Base-by-base conservation (phyloP, 371 early-diverging fungal species). In the Mucor irregularis region DNA sequence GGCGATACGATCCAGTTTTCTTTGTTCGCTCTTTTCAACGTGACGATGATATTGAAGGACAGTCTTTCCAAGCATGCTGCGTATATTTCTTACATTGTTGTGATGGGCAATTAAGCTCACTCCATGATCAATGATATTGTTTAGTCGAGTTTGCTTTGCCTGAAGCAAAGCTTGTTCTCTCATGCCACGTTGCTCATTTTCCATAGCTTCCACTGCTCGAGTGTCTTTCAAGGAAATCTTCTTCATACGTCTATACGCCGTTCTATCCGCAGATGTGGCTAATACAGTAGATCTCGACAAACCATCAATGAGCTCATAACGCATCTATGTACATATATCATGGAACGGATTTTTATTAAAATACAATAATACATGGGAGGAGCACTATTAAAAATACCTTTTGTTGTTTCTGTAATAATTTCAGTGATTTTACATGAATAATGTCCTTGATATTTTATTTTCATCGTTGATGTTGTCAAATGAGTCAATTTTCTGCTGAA, bases 1-100 rank as follows among this genome's bases (percentile, higher is more conserved):
- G 1, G 91, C 84, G 7, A 91, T 69, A 24, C 91, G 82, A 64
- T 93, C 92, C 29, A 81, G 68, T 43, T 91, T 86, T 69, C 89
- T 88, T 64, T 91, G 91, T 63, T 97, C 98, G 61, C 97, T 97
- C 72, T 92, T 93, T 63, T 95, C 94, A 31, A 92, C 81, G 40
- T 86, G 82, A 10, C 73, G 70, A 68, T 97, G 98, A 73, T 84
- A 87, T 40, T 86, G 82, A 31, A 87, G 50, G 14, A 97, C 90
- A 5, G 84, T 72, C 14, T 82, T 78, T n/a, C 96, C 98, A 22
- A 97, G 71, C 54, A 87, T 89, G 49, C 69, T 62, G 62, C 77
- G 72, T 59, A 78, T 83, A 49, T 62, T 57, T 64, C 81, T 79
- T 57, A 81, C 80, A 33, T 70, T 68, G 58, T 85, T 88, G 59